Percentiles rank a stretch among this genome's conserved stretches.
Conservation (phyloP, 108 stramenopile species). For the Hondaea fermentalgiana region DNA sequence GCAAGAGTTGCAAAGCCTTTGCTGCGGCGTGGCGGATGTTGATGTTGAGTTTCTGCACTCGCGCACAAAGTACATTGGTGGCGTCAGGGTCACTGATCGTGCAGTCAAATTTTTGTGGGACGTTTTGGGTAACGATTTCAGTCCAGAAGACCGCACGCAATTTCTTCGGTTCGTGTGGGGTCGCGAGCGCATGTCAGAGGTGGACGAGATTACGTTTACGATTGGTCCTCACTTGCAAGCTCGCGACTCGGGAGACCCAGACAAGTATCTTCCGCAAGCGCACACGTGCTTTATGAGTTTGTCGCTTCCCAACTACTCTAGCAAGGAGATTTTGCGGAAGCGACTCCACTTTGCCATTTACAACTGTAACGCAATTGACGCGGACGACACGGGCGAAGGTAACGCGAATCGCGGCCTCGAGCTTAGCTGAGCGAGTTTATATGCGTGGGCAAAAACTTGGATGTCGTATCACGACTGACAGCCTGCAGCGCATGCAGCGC, state of each 20-base stretch:
- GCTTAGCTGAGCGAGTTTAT: not conserved
- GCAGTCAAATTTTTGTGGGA: not conserved
- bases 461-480: too few relatives aligned
- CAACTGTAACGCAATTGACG: not conserved
- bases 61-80: not conserved
- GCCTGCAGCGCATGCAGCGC: too few relatives aligned
- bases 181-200: not conserved
- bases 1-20: not conserved
- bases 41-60: constrained; percentile 17
- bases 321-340: not conserved
- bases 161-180: constrained; percentile 16
- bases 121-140: not conserved
- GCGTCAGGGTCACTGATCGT: not conserved
- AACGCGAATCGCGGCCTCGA: not conserved
- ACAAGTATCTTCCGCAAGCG: not conserved
- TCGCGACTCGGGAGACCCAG: not conserved
- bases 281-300: not conserved
- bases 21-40: not conserved
- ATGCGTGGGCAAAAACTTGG: too few relatives aligned
- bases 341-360: not conserved
- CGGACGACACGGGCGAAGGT: not conserved
- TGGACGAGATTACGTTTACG: not conserved
- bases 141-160: not conserved
- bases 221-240: not conserved
- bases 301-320: not conserved